These are phyloP conservation scores for Suhomyces sp. DNA, from an alignment of 805 yeast species.

Conservation along the genomic window DNA sequence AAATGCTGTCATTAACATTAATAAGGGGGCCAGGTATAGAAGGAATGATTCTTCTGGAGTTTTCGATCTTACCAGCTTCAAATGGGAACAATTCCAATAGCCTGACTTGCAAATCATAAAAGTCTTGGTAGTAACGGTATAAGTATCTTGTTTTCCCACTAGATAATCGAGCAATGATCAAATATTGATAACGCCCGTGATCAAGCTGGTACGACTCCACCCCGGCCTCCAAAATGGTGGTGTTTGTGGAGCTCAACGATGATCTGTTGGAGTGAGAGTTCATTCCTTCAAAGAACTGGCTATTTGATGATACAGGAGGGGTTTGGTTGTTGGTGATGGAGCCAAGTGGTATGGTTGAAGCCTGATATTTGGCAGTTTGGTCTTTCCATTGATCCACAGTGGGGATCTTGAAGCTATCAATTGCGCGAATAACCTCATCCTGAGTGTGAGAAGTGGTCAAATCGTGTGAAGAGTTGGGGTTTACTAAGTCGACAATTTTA, in stretches of 20 bases:
- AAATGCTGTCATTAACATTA: constrained; percentile 73
- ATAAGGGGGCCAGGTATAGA: constrained; percentile 95
- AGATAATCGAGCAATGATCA: constrained; percentile 62
- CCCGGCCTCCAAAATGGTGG: constrained; percentile 55
- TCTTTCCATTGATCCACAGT: constrained; percentile 95
- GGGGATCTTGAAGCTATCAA: constrained; percentile 71
- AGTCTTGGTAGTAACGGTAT: constrained; percentile 92
- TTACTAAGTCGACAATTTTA: constrained; percentile 72
- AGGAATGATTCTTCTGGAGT: constrained; percentile 77
- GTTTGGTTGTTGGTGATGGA: constrained; percentile 28
- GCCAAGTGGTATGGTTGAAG: constrained; percentile 76
- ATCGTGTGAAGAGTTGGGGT: constrained; percentile 45
- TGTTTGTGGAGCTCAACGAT: constrained; percentile 29
- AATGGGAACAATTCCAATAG: constrained; percentile 80
- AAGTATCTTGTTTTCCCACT: constrained; percentile 69
- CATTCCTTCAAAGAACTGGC: constrained; percentile 34
- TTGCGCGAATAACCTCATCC: constrained; percentile 48
- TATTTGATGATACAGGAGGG: constrained; percentile 32
- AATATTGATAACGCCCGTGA: constrained; percentile 87
- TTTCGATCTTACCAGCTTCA: constrained; percentile 86
- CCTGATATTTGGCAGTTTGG: constrained; percentile 87
- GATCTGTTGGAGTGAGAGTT: constrained; percentile 24
- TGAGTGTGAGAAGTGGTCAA: constrained; percentile 36
- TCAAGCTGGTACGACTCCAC: constrained; percentile 80
- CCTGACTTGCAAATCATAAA: constrained; percentile 87